Conservation (phyloP, 75 land plant genomes). For the Pinus albicaulis region DNA sequence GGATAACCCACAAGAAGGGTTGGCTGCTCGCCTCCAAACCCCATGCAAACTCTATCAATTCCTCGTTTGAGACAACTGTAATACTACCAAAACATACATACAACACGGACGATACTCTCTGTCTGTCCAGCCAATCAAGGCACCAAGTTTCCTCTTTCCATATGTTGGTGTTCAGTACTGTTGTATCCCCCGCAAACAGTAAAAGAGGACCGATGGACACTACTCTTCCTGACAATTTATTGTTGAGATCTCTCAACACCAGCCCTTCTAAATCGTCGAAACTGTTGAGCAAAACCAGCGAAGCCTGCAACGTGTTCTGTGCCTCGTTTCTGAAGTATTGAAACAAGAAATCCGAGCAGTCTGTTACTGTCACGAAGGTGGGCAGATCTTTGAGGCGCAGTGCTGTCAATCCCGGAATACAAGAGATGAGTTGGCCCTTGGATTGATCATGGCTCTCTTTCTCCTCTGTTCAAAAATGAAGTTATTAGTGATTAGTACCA, state of each 20-base stretch:
- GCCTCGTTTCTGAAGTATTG: background rate
- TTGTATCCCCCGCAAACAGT: background rate
- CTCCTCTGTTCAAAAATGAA: background rate
- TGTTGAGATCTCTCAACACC: background rate
- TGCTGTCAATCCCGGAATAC: slow-evolving; percentile 11
- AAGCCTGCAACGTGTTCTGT: background rate
- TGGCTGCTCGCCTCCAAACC: slow-evolving; percentile 22
- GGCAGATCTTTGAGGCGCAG: slow-evolving; percentile 12
- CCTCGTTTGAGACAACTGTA: background rate
- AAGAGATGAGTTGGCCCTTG: background rate
- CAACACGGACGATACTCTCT: slow-evolving; percentile 3
- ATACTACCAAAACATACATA: slow-evolving; percentile 29
- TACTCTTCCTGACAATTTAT: background rate
- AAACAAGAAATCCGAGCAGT: slow-evolving; percentile 10
- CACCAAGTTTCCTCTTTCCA: slow-evolving; percentile 15
- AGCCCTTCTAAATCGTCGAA: background rate
- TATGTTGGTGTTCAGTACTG: background rate
- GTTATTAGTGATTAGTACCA: too few species aligned
- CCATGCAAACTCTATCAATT: slow-evolving; percentile 25
- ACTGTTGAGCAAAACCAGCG: slow-evolving; percentile 2
- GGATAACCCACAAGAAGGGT: slow-evolving; percentile 27
- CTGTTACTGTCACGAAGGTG: slow-evolving; percentile 3
- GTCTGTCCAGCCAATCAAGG: slow-evolving; percentile 11
- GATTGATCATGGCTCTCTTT: background rate
- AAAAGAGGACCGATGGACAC: slow-evolving; percentile 10